Base-by-base conservation (phyloP, 2,329 filamentous ascomycete genomes). In the Chaetomium olivaceum region DNA sequence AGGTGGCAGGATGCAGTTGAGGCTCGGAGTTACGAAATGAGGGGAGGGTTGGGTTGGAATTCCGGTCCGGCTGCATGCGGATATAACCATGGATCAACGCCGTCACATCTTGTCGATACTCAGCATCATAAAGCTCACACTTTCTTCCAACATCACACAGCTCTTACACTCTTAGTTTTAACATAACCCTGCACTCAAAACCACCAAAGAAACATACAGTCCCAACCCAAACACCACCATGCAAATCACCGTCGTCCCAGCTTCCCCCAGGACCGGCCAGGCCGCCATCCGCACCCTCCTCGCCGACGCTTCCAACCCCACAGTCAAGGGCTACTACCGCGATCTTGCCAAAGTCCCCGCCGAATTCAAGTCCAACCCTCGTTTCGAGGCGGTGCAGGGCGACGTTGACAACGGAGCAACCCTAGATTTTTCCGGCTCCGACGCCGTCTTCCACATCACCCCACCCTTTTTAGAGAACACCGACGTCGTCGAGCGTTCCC, bases 391-490 rank as follows among this genome's bases (percentile, higher is more conserved):
- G 0, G 63, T 74, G 14, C 58, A 71, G 52, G 76, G 73, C 14
- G 72, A 76, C 56, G 69, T 78, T 23, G 69, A 70, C 4, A 73
- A 77, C 27, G 60, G 65, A 0, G 27, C 69, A 6, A 70, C 73
- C 8, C 73, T 78, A n/a, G 70, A 78, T 66, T 74, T 79, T 31
- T 58, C 66, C 0, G 71, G 74, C 1, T 70, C 72, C 0, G 71
- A 77, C 63, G 73, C 71, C 0, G 73, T 78, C 0, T 21, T 77
- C 12, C 70, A 69, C n/a, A 73, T 77, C 31, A 76, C 76, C 0
- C 76, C 77, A 0, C 76, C 76, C 0, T 58, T 70, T 0, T 73
- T 58, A 36, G 27, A 70, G 12, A 72, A 73, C 0, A 61, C 60
- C 2, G 73, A 77, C 48, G 64, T 73, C 2, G 55, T 74, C 1